These are phyloP conservation scores for Trichosporon asahii DNA, from an alignment of 1,284 basidiomycete species.

Conservation along the genomic window DNA sequence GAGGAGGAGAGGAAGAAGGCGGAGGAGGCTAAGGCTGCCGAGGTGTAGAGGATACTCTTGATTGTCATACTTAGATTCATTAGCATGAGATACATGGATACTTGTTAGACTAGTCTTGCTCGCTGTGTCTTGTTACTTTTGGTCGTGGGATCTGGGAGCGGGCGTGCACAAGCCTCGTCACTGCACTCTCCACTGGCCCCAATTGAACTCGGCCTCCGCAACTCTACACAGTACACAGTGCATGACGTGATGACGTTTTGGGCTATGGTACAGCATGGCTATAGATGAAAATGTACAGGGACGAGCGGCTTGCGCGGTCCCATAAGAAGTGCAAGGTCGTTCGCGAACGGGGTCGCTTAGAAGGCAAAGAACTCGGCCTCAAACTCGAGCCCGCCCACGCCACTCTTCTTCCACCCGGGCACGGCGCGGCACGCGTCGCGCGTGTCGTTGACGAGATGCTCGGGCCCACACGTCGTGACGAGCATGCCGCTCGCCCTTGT, in stretches of 20 bases:
- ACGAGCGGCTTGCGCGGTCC: not conserved
- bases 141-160: too few relatives aligned
- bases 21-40: not conserved
- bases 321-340: too few relatives aligned
- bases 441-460: slow-evolving; percentile 34
- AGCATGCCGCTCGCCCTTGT: slow-evolving; percentile 29
- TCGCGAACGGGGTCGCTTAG: slow-evolving; percentile 12
- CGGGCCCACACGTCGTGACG: slow-evolving; percentile 45
- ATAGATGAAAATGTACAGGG: not conserved
- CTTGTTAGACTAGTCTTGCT: too few relatives aligned
- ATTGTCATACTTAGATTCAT: too few relatives aligned
- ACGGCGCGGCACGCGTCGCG: slow-evolving; percentile 32
- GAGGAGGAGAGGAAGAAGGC: not conserved
- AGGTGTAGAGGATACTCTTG: not conserved
- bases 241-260: not conserved
- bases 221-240: not conserved
- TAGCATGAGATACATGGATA: too few relatives aligned
- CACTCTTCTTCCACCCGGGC: slow-evolving; percentile 29
- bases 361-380: slow-evolving; percentile 46
- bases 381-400: slow-evolving; percentile 43
- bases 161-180: too few relatives aligned
- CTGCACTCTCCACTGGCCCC: too few relatives aligned
- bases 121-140: too few relatives aligned
- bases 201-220: too few relatives aligned
- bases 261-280: not conserved